These are phyloP conservation scores for Byssoonygena ceratinophila DNA, from an alignment of 2,329 filamentous ascomycete species.

Conservation along the genomic window DNA sequence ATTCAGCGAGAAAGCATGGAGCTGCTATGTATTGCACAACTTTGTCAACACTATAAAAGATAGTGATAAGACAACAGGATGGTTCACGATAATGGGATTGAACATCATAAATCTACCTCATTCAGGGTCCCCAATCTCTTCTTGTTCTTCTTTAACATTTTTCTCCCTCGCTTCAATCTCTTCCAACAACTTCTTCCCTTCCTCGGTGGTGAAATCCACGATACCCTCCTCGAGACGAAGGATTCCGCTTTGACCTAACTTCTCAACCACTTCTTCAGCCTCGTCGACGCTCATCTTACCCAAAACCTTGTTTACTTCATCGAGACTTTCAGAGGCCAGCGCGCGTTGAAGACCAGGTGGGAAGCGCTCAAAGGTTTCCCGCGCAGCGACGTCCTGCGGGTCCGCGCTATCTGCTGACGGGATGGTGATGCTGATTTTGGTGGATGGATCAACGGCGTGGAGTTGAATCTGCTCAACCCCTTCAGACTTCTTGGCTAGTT, in stretches of 20 bases:
- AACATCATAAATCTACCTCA: no score
- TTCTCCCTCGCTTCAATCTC: conserved; percentile 51
- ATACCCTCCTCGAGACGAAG: conserved; percentile 85
- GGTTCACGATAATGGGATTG: no score
- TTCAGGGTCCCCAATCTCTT: conserved; percentile 28
- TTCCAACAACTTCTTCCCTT: conserved; percentile 66
- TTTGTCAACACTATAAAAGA: no score
- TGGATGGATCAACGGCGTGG: conserved; percentile 87
- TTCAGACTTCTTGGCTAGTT: conserved; percentile 55
- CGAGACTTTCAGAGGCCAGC: conserved; percentile 76
- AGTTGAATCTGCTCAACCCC: conserved; percentile 95
- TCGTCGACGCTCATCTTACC: conserved; percentile 82
- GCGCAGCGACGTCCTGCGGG: conserved; percentile 48
- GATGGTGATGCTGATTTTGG: conserved; percentile 78
- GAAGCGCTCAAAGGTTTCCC: conserved; percentile 75
- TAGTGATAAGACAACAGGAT: no score
- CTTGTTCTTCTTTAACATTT: conserved; percentile 11
- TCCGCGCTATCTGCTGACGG: conserved; percentile 60
- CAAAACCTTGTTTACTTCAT: conserved; percentile 77
- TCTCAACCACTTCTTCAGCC: conserved; percentile 71
- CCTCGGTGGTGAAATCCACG: conserved; percentile 86
- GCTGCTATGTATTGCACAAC: no score
- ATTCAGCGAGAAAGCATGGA: no score
- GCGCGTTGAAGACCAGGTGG: conserved; percentile 69
- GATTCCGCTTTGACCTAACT: conserved; percentile 74